Percentiles rank a stretch among this genome's conserved stretches.
Evolutionary conservation across 768 basidiomycete species (phyloP).

Genomic region (Suillus clintonianus): DNA sequence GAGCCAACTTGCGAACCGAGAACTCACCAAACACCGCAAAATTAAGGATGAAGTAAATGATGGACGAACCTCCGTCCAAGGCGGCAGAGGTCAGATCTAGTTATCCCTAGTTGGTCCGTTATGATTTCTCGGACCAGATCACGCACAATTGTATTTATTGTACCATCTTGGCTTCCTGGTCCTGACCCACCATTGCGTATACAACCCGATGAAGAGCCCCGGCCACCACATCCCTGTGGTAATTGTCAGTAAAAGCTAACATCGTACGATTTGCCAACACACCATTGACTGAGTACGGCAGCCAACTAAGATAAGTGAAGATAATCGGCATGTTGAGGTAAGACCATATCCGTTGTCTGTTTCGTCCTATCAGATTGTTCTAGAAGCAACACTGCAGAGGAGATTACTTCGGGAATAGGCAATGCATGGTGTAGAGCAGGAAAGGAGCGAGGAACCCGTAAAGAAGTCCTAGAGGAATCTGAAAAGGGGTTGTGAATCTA

Average conservation of each 20-base stretch:
- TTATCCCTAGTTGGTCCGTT: background rate
- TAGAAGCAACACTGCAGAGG: slow-evolving; percentile 1
- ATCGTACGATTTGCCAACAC: slow-evolving; percentile 8
- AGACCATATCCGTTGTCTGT: slow-evolving; percentile 18
- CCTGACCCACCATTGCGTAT: slow-evolving; percentile 52
- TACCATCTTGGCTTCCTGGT: slow-evolving; percentile 46
- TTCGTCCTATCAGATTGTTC: slow-evolving; percentile 1
- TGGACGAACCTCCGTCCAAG: slow-evolving; percentile 49
- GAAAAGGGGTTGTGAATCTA: background rate
- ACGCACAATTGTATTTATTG: slow-evolving; percentile 37
- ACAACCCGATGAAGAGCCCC: slow-evolving; percentile 51
- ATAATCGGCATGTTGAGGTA: slow-evolving; percentile 26
- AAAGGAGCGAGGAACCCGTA: slow-evolving; percentile 34
- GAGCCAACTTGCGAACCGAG: slow-evolving; percentile 8
- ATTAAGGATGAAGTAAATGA: slow-evolving; percentile 51
- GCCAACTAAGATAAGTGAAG: slow-evolving; percentile 23
- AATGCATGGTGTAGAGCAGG: slow-evolving; percentile 25
- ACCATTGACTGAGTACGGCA: slow-evolving; percentile 27
- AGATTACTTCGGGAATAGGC: slow-evolving; percentile 19
- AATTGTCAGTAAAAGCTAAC: background rate
- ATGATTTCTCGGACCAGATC: background rate
- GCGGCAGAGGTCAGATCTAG: slow-evolving; percentile 47
- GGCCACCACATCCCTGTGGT: slow-evolving; percentile 45
- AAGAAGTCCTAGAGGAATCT: slow-evolving; percentile 27
- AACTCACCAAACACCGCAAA: slow-evolving; percentile 32